Base-by-base conservation (phyloP, 2,329 filamentous ascomycete species). In the Boeremia lycopersici region DNA sequence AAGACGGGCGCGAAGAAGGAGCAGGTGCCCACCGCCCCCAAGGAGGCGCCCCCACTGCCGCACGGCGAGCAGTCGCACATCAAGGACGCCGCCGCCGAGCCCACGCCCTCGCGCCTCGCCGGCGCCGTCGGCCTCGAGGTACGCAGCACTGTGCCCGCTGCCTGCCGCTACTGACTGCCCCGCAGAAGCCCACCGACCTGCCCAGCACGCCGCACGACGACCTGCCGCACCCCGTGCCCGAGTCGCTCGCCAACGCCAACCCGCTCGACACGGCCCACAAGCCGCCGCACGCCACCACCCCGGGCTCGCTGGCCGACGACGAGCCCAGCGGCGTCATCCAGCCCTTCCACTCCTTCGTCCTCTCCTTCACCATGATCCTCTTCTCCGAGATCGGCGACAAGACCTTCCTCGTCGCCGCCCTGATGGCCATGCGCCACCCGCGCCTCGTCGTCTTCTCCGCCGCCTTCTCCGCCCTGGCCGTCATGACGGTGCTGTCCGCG, bases 391-490 rank as follows among this genome's bases (percentile, higher is more conserved):
- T 99, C 67, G 95, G 95, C 60, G 95, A 99, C 84, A 99, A 99
- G 79, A 99, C 95, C 0, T 99, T 99, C 80, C 83, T 99, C 38
- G 91, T 99, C 19, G 95, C 95, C 6, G 93, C 93, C 7, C 85
- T 99, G 15, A 99, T 99, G 95, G 95, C 95, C 11, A 99, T 99
- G 95, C 95, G 96, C 74, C 93, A 99, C 69, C 89, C 95, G 59
- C 89, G 95, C 47, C 80, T 96, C 61, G 84, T 98, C 11, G 95
- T 99, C 58, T 99, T 99, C 78, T 90, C 91, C 2, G 92, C 95
- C 7, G 95, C 95, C n/a, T 93, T 96, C 67, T 87, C 88, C 48
- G 96, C 95, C 9, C 82, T 99, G 40, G 85, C 96, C 56, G 85
- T 90, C 72, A 99, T 99, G 95, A 99, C 95, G 0, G 84, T 98